phyloP scores from a whole-genome alignment of 768 basidiomycete genomes.

The Lentinus tigrinus region DNA sequence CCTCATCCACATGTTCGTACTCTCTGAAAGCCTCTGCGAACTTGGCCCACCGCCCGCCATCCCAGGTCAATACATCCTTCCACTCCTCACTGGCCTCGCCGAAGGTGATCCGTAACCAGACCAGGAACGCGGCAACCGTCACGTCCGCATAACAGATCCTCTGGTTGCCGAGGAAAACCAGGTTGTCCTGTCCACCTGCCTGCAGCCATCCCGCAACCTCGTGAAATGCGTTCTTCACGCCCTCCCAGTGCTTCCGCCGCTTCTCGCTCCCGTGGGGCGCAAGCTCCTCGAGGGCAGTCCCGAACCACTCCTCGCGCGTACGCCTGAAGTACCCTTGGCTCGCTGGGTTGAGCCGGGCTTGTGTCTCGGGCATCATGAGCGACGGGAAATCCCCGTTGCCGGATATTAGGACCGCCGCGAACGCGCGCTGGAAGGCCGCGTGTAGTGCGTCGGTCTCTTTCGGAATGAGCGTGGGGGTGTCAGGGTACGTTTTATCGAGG shows the following conservation, averaged over 20 bases:
- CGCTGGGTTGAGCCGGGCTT: neutral
- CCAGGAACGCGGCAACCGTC: slow-evolving; percentile 32
- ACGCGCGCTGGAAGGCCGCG: slow-evolving; percentile 20
- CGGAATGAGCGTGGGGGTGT: slow-evolving; percentile 35
- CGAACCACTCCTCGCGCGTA: slow-evolving; percentile 34
- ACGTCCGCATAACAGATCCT: slow-evolving; percentile 37
- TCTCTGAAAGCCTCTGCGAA: slow-evolving; percentile 31
- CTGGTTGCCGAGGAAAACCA: slow-evolving; percentile 36
- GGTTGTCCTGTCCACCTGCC: slow-evolving; percentile 24
- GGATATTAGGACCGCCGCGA: slow-evolving; percentile 6
- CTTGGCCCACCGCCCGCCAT: slow-evolving; percentile 39
- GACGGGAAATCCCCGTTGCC: neutral
- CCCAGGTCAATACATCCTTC: slow-evolving; percentile 35
- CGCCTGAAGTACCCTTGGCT: slow-evolving; percentile 31
- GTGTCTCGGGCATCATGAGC: slow-evolving; percentile 16
- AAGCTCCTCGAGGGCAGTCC: slow-evolving; percentile 37
- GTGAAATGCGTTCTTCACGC: slow-evolving; percentile 25
- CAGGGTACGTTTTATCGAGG: slow-evolving; percentile 26
- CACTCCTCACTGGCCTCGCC: slow-evolving; percentile 32
- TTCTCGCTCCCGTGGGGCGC: slow-evolving; percentile 18
- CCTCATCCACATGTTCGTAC: slow-evolving; percentile 24
- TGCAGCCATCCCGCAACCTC: slow-evolving; percentile 32
- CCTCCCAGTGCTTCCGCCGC: slow-evolving; percentile 29
- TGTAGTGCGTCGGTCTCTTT: slow-evolving; percentile 18
- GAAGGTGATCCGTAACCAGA: slow-evolving; percentile 34